These are phyloP conservation scores for Talaromyces sp. DNA, from an alignment of 2,329 filamentous ascomycete species.

Conservation along the genomic window DNA sequence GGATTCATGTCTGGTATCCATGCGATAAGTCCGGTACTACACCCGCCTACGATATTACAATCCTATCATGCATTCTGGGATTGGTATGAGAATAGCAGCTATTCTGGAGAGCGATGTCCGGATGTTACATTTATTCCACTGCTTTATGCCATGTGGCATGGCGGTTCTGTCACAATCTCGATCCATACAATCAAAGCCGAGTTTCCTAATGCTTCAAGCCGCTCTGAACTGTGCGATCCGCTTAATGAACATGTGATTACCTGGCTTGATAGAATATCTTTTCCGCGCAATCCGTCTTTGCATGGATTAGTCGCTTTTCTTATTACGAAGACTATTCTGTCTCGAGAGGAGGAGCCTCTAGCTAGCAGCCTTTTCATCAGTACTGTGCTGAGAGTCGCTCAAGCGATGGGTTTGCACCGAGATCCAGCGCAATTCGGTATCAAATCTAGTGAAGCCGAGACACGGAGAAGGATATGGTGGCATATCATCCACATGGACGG, in stretches of 20 bases:
- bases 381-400: slow-evolving; percentile 45
- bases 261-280: slow-evolving; percentile 42
- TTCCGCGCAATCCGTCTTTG: slow-evolving; percentile 45
- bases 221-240: slow-evolving; percentile 35
- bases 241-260: slow-evolving; percentile 44
- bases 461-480: slow-evolving; percentile 48
- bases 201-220: slow-evolving; percentile 32
- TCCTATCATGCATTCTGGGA: slow-evolving; percentile 46
- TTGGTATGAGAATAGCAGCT: slow-evolving; percentile 41
- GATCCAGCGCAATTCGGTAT: slow-evolving; percentile 49
- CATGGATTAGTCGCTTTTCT: slow-evolving; percentile 47
- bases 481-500: slow-evolving; percentile 49
- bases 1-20: slow-evolving; percentile 48
- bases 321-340: slow-evolving; percentile 46
- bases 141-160: slow-evolving; percentile 48
- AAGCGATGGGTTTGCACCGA: slow-evolving; percentile 48
- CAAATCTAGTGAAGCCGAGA: slow-evolving; percentile 43
- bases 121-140: slow-evolving; percentile 44
- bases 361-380: slow-evolving; percentile 49
- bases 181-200: slow-evolving; percentile 40
- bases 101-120: slow-evolving; percentile 36
- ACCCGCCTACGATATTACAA: slow-evolving; percentile 41
- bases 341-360: slow-evolving; percentile 48
- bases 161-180: slow-evolving; percentile 46
- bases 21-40: slow-evolving; percentile 44